Conservation (phyloP, 2,329 filamentous ascomycete genomes). For the Remersonia thermophila region DNA sequence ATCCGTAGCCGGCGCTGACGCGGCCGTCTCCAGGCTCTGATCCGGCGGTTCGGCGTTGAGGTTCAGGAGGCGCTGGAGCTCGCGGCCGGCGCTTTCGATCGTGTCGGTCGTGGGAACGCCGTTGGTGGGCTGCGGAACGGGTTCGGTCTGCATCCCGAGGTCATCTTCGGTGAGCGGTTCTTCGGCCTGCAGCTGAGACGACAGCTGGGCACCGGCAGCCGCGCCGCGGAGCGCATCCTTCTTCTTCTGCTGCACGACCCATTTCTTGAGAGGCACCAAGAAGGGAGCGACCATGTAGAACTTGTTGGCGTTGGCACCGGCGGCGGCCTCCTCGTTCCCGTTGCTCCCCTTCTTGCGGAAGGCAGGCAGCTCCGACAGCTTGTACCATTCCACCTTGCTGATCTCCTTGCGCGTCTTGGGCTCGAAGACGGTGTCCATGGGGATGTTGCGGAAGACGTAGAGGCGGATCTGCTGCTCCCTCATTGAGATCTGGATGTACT, state of each 20-base stretch:
- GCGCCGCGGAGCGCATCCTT: constrained; percentile 41
- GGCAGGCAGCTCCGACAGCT: constrained; percentile 73
- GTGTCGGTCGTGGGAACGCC: constrained; percentile 31
- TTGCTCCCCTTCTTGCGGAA: constrained; percentile 55
- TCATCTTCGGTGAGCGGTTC: constrained; percentile 54
- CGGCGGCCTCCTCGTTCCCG: constrained; percentile 44
- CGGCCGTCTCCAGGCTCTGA: constrained; percentile 31
- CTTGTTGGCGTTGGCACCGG: constrained; percentile 59
- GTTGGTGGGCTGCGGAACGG: constrained; percentile 19
- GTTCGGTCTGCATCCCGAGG: constrained; percentile 29
- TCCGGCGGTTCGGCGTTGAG: constrained; percentile 35
- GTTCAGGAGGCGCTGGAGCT: constrained; percentile 43
- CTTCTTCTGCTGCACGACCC: constrained; percentile 77
- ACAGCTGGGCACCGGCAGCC: constrained; percentile 28
- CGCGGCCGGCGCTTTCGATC: constrained; percentile 37
- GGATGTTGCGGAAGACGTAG: constrained; percentile 82
- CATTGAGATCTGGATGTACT: constrained; percentile 81
- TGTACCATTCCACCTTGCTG: constrained; percentile 93
- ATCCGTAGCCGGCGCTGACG: constrained; percentile 21
- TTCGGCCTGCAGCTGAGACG: constrained; percentile 35
- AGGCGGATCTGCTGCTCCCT: constrained; percentile 84
- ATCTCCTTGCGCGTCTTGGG: constrained; percentile 93
- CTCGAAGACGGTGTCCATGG: constrained; percentile 77
- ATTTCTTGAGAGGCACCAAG: constrained; percentile 71
- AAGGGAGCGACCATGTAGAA: constrained; percentile 99